Base-by-base conservation (phyloP, 805 yeast species). In the Candida silvatica region DNA sequence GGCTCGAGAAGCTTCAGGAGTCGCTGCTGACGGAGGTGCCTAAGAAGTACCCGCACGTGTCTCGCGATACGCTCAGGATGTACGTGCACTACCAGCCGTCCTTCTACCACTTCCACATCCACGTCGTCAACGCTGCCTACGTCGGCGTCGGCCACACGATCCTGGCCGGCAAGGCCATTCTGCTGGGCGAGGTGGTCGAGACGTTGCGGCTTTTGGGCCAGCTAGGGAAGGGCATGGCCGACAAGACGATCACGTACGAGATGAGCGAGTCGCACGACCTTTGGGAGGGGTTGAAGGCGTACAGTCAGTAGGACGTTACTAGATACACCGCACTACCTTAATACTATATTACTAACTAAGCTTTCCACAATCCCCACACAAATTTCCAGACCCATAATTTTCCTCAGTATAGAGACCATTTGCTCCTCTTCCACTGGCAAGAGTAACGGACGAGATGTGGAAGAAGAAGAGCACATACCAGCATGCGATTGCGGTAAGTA, bases 31-130 rank as follows among this genome's bases (percentile, higher is more conserved):
- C 50, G 1, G 67, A 70, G 2, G 71, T 84, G 4, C 59, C 74
- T 0, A 51, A 54, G 17, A 51, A 61, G 28, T 82, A 71, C 51
- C 4, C 25, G 4, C 62, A 64, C 9, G 46, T 86, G 9, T 54
- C 46, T 2, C 46, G 61, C 1, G 80, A 80, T 50, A 71, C 77
- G 45, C 54, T 92, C 45, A 70, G 94, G 38, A 53, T 87, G 1
- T 92, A 83, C 51, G 69, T 92, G 32, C 98, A 92, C 62, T 83
- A 92, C 56, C 97, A 88, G 45, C 98, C 98, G 0, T 82, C 95
- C 0, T 92, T 90, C 56, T 92, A 92, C 52, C 97, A 92, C 51
- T 80, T 92, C 64, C 98, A 92, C 53, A 70, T 92, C 14, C 98
- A 92, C 54, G 79, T 85, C 14, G 95, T 86, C 15, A 80, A 83